Conservation (phyloP, 768 basidiomycete genomes). For the Suillus fuscotomentosus region DNA sequence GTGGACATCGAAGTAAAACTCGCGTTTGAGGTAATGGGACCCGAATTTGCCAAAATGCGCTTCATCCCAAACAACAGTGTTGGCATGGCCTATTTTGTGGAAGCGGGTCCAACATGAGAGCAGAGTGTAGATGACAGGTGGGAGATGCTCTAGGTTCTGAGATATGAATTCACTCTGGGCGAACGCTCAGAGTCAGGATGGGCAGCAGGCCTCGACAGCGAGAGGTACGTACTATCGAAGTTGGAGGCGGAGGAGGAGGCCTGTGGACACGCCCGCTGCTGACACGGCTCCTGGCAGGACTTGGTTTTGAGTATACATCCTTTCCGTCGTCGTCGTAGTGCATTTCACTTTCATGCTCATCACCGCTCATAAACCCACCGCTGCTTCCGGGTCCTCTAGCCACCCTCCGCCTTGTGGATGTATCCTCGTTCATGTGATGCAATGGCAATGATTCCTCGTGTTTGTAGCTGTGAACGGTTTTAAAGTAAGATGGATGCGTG, state of each 20-base stretch:
- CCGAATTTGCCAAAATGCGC: constrained; percentile 99
- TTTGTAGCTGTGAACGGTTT: constrained; percentile 25
- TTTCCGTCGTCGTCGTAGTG: constrained; percentile 65
- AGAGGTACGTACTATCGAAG: constrained; percentile 50
- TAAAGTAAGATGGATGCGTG: constrained; percentile 17
- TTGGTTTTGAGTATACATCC: constrained; percentile 55
- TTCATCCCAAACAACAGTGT: constrained; percentile 96
- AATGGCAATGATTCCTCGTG: constrained; percentile 46
- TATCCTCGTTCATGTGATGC: constrained; percentile 53
- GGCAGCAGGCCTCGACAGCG: constrained; percentile 3
- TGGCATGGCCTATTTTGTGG: constrained; percentile 85
- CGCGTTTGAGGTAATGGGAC: constrained; percentile 95
- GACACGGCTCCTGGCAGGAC: constrained; percentile 37
- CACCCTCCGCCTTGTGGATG: constrained; percentile 45
- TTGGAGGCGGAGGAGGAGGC: constrained; percentile 61
- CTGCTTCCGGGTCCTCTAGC: constrained; percentile 33
- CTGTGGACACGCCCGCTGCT: constrained; percentile 63
- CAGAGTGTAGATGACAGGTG: constrained; percentile 85
- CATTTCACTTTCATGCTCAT: constrained; percentile 26
- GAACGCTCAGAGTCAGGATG: constrained; percentile 7
- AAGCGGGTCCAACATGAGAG: constrained; percentile 95
- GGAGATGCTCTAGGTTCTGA: constrained; percentile 78
- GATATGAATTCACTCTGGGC: constrained; percentile 68
- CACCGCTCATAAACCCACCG: constrained; percentile 27
- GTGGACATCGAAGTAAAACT: constrained; percentile 99